Percentiles rank a stretch among this genome's conserved stretches.
Evolutionary conservation across 176 grass and related monocot genomes (phyloP).

Genomic region (Echinochloa phyllopogon): DNA sequence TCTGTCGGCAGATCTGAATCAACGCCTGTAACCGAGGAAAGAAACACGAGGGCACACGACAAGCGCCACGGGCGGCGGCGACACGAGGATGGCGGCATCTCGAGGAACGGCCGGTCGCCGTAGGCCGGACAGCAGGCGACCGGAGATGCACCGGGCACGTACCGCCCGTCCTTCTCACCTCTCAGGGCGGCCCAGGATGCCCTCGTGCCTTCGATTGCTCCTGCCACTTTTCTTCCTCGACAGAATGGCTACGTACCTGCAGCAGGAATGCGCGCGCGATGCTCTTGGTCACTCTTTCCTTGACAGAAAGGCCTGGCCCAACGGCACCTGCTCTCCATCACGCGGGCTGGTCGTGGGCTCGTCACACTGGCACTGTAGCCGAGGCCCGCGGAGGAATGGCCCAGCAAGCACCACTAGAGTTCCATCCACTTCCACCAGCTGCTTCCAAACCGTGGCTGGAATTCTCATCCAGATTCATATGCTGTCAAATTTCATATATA

Average conservation of each 20-base stretch:
- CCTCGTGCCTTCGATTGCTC: background rate
- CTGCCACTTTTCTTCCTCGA: no score
- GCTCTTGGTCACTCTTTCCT: no score
- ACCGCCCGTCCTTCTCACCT: background rate
- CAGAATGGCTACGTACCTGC: no score
- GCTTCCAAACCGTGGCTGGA: no score
- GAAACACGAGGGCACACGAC: background rate
- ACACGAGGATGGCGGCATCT: background rate
- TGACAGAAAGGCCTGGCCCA: background rate
- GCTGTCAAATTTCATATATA: no score
- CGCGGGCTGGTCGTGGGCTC: background rate
- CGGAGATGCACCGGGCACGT: background rate
- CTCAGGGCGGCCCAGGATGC: background rate
- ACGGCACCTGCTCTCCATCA: no score
- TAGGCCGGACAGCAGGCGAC: background rate
- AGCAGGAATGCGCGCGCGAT: no score
- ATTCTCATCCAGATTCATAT: no score
- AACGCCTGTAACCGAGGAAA: background rate
- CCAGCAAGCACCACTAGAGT: background rate
- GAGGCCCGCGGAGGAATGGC: background rate
- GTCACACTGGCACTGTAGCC: background rate
- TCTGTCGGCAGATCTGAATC: constrained; percentile 8
- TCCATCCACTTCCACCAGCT: no score
- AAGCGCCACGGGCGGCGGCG: background rate
- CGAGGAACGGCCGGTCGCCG: background rate